Evolutionary conservation across 805 yeast species (phyloP), one percentile per base, ranked within the genome.

Genomic region (Schwanniomyces pseudopolymorphus): DNA sequence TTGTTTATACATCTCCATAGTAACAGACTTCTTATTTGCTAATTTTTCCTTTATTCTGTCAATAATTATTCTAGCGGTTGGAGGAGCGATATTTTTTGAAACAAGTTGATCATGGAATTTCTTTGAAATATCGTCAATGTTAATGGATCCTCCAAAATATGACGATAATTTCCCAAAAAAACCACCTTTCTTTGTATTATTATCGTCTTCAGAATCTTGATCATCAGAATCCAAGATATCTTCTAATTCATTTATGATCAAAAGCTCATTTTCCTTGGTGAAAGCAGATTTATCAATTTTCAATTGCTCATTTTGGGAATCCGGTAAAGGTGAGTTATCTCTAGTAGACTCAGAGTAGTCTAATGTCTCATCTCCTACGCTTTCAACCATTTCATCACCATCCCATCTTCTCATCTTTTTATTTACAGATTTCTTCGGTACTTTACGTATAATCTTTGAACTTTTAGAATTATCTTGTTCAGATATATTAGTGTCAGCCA

Each of bases 31-130:
- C 44, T 83, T 85, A 11, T 88, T 80, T 1, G 94, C 95, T 39
- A 94, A 65, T 47, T 83, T 84, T 51, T 76, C 75, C 45, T 83
- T 84, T 33, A 94, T 89, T 47, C 83, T 84, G 13, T 80, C 77
- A 38, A 89, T 80, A 40, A 92, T 75, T 39, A 80, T 77, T 35
- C 75, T 81, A 0, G 98, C 94, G 2, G 90, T 96, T 47, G 86
- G 87, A 9, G 96, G 94, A 3, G 97, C 94, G 26, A 92, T 94
- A 58, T 92, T 92, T 57, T 91, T 92, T 51, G 85, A 75, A 50
- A 94, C 80, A 45, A 92, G 72, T 56, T 89, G 95, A 47, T 87
- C 86, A 45, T 81, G 78, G 66, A 94, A 77, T 38, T 83, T 80
- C 33, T 74, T 74, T 19, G 87, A 69, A 2, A 89, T 83, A 37